Percentiles rank a stretch among this genome's conserved stretches.
These are phyloP conservation scores for Acanthamoeba healyi DNA, from an alignment of 208 protist species.

Conservation along the genomic window DNA sequence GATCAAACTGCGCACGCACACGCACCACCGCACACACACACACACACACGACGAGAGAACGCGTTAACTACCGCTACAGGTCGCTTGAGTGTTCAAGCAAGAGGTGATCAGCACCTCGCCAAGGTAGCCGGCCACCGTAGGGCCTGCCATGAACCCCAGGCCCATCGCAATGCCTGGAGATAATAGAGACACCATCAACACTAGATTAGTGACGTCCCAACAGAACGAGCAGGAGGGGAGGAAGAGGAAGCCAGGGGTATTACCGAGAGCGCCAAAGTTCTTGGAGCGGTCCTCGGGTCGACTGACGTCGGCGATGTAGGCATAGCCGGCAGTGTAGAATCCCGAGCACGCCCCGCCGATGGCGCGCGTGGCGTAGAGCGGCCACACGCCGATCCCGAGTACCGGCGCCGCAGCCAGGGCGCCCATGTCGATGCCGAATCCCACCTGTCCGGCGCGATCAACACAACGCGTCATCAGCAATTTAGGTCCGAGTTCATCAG, in stretches of 20 bases:
- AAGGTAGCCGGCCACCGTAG: neutral
- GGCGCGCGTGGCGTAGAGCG: neutral
- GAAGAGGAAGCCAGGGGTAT: too few species aligned
- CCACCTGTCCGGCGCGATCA: neutral
- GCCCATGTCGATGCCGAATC: neutral
- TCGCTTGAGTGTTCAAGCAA: too few species aligned
- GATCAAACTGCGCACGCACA: neutral
- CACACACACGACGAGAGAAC: too few species aligned
- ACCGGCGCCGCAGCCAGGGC: neutral
- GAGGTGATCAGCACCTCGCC: constrained; percentile 32
- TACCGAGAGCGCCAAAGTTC: constrained; percentile 19
- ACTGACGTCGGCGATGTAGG: constrained; percentile 37
- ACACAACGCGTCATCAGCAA: too few species aligned
- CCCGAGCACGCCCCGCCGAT: neutral
- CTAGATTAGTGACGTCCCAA: too few species aligned
- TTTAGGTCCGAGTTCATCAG: too few species aligned
- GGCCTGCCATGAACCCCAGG: neutral
- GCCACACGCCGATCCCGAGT: neutral
- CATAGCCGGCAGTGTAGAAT: constrained; percentile 26
- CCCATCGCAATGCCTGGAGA: constrained; percentile 21
- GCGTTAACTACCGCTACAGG: too few species aligned
- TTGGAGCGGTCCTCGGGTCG: neutral
- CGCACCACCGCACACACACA: too few species aligned
- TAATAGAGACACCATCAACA: too few species aligned
- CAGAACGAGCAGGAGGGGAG: too few species aligned